Evolutionary conservation across 805 yeast species (phyloP).

Genomic region (Starmerella powellii): DNA sequence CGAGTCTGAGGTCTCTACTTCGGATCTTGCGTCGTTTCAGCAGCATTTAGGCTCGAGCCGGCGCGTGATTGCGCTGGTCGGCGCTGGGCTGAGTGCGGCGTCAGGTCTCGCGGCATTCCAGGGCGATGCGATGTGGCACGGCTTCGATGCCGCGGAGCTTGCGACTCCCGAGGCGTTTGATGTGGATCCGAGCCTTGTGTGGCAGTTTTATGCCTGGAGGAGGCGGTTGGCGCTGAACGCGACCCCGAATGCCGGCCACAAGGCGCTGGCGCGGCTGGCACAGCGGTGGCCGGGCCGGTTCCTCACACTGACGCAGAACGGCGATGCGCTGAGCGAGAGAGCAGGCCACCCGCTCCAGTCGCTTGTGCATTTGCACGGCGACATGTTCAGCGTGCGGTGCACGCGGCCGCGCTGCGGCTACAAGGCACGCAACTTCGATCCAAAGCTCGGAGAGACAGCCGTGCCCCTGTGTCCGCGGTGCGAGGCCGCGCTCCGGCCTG

Average conservation of each 20-base stretch:
- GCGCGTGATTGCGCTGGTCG: slow-evolving; percentile 41
- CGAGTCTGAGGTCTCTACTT: too few species aligned
- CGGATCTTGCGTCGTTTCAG: slow-evolving; percentile 29
- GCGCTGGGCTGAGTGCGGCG: slow-evolving; percentile 71
- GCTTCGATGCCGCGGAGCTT: slow-evolving; percentile 64
- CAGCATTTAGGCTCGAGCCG: slow-evolving; percentile 26
- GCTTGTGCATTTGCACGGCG: slow-evolving; percentile 70
- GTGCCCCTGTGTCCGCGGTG: slow-evolving; percentile 74
- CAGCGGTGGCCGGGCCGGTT: slow-evolving; percentile 30
- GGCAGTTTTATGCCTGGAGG: slow-evolving; percentile 76
- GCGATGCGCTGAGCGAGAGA: slow-evolving; percentile 59
- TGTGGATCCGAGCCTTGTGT: slow-evolving; percentile 70
- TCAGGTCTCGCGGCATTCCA: slow-evolving; percentile 69
- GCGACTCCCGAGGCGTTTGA: slow-evolving; percentile 89
- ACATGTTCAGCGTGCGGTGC: slow-evolving; percentile 59
- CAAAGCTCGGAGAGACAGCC: slow-evolving; percentile 35
- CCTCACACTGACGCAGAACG: slow-evolving; percentile 70
- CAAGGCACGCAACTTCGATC: slow-evolving; percentile 27
- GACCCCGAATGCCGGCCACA: slow-evolving; percentile 63
- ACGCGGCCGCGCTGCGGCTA: slow-evolving; percentile 64
- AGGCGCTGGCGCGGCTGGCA: slow-evolving; percentile 53
- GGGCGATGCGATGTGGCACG: slow-evolving; percentile 62
- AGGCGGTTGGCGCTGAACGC: slow-evolving; percentile 54
- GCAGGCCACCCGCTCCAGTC: slow-evolving; percentile 46
- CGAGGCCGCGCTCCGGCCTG: slow-evolving; percentile 60